A percentile compares a stretch with the other conserved stretches of the same genome.
Evolutionary conservation across 208 protist genomes (phyloP).

Genomic region (Borovskyia barvae): DNA sequence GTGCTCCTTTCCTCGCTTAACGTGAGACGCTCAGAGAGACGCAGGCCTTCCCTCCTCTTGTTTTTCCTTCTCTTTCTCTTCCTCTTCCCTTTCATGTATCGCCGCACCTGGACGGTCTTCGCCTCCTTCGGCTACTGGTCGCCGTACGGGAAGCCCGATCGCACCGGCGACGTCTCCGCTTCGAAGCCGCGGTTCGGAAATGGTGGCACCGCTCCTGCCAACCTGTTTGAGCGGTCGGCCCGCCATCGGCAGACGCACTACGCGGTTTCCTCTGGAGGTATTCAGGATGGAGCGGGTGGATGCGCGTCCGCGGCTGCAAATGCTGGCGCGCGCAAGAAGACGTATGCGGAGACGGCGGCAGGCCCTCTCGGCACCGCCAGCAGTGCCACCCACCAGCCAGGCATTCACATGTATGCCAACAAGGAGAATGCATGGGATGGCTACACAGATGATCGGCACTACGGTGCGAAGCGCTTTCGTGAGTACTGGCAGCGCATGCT

Average conservation of each 20-base stretch:
- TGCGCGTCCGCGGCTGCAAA: background rate
- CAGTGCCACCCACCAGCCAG: conserved; percentile 14
- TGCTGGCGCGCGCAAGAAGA: conserved; percentile 10
- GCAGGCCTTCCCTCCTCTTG: background rate
- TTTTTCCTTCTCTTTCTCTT: background rate
- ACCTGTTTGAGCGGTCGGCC: conserved; percentile 23
- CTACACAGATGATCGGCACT: conserved; percentile 83
- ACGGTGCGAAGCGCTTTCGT: conserved; percentile 74
- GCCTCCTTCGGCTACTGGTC: conserved; percentile 14
- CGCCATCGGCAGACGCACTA: conserved; percentile 25
- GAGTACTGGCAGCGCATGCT: conserved; percentile 76
- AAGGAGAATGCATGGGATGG: conserved; percentile 85
- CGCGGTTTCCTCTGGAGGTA: conserved; percentile 19
- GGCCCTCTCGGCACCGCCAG: conserved; percentile 18
- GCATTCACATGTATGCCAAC: conserved; percentile 87
- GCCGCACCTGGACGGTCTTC: background rate
- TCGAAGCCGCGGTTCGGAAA: conserved; percentile 7
- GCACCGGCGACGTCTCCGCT: conserved; percentile 15
- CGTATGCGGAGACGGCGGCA: conserved; percentile 31
- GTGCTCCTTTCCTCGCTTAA: background rate
- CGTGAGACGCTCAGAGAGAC: background rate
- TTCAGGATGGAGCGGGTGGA: background rate
- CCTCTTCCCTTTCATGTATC: conserved; percentile 9
- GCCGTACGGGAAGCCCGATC: conserved; percentile 20
- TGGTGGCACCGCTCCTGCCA: conserved; percentile 19